Evolutionary conservation across 108 stramenopile species (phyloP).

Genomic region (Fragilariopsis cylindrus): DNA sequence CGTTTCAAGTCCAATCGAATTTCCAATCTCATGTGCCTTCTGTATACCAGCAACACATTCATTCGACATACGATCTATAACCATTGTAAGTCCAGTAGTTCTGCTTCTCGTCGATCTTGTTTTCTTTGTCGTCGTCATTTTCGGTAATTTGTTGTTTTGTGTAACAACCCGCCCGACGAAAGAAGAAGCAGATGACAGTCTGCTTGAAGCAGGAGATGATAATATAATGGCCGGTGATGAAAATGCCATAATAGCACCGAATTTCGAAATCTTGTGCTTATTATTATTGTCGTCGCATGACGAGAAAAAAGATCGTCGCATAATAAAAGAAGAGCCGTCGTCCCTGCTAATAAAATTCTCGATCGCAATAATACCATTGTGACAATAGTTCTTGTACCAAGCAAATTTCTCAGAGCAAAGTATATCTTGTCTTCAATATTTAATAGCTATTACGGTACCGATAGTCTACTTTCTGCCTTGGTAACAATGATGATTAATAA

Average conservation of each 20-base stretch:
- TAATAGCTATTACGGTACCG: no score
- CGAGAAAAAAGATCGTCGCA: no score
- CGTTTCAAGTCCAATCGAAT: constrained; percentile 48
- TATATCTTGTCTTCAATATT: no score
- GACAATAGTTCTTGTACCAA: not conserved
- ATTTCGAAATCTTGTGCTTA: not conserved
- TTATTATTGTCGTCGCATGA: not conserved
- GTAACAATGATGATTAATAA: no score
- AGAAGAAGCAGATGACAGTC: not conserved
- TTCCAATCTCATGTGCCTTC: constrained; percentile 58
- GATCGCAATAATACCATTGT: constrained; percentile 2
- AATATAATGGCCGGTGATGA: not conserved
- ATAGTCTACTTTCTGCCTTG: no score
- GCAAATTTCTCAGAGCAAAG: no score
- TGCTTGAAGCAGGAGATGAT: not conserved
- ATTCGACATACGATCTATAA: constrained; percentile 64
- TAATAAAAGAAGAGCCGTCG: not conserved
- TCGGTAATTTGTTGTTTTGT: not conserved
- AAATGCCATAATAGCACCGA: not conserved
- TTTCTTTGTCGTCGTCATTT: not conserved
- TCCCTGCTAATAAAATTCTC: not conserved
- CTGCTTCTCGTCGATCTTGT: not conserved
- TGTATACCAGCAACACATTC: constrained; percentile 59
- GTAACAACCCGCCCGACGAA: not conserved
- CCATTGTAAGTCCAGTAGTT: constrained; percentile 9